These are phyloP conservation scores for Polyporus arcularius DNA, from an alignment of 768 basidiomycete genomes.

Conservation along the genomic window DNA sequence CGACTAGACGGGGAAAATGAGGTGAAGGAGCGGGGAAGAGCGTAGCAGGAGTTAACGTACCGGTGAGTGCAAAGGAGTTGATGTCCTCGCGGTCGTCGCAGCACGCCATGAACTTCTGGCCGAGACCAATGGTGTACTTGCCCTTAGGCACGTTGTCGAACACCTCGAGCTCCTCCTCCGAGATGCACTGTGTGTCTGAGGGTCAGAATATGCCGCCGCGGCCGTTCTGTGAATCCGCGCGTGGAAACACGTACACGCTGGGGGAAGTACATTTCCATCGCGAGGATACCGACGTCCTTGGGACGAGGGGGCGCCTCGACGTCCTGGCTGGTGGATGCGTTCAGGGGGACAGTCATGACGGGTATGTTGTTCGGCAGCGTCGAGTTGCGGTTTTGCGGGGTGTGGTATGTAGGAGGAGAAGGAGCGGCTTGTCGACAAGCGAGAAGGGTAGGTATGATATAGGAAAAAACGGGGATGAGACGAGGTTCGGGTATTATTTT, in stretches of 20 bases:
- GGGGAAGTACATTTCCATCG: constrained; percentile 93
- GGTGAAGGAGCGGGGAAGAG: background rate
- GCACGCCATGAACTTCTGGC: constrained; percentile 98
- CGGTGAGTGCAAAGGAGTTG: constrained; percentile 95
- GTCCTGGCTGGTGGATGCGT: constrained; percentile 25
- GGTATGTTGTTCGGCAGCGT: background rate
- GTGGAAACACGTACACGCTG: constrained; percentile 45
- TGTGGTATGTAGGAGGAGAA: constrained; percentile 13
- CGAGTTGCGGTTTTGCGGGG: background rate
- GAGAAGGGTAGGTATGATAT: constrained; percentile 18
- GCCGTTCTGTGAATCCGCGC: background rate
- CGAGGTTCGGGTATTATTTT: constrained; percentile 30
- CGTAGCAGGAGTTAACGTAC: constrained; percentile 43
- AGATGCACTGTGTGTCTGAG: constrained; percentile 72
- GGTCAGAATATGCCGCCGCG: background rate
- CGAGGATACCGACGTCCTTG: constrained; percentile 92
- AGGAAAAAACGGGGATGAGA: constrained; percentile 26
- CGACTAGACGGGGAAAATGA: constrained; percentile 52
- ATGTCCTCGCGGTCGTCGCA: constrained; percentile 99
- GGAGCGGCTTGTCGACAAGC: constrained; percentile 3
- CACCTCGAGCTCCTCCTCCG: constrained; percentile 90
- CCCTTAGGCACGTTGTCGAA: constrained; percentile 94
- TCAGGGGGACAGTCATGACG: constrained; percentile 32
- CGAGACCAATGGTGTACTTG: constrained; percentile 99
- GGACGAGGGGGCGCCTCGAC: constrained; percentile 53